These are phyloP conservation scores for Ilyonectria mors-panacis DNA, from an alignment of 2,329 filamentous ascomycete species.

Conservation along the genomic window DNA sequence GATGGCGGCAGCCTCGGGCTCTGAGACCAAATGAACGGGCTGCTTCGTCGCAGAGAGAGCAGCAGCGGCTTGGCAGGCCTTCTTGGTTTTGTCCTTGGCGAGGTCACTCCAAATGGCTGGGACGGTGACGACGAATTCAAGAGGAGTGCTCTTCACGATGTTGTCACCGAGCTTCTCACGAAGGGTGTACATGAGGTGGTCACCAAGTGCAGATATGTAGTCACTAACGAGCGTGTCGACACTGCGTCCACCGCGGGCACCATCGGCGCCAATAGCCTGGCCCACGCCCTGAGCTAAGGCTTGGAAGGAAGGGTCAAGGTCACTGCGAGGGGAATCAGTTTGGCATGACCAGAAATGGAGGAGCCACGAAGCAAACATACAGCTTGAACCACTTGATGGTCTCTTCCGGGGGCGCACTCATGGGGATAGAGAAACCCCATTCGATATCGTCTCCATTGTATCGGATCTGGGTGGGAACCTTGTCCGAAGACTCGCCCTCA, in stretches of 20 bases:
- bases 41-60: constrained; percentile 48
- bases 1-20: constrained; percentile 66
- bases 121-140: constrained; percentile 68
- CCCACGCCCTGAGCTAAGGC: constrained; percentile 53
- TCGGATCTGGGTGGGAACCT: constrained; percentile 63
- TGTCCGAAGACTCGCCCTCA: constrained; percentile 58
- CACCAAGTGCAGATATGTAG: constrained; percentile 61
- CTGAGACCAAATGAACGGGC: constrained; percentile 60
- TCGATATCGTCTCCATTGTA: constrained; percentile 55
- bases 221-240: constrained; percentile 61
- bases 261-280: constrained; percentile 47
- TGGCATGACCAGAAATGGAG: neutral
- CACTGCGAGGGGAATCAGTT: constrained; percentile 43
- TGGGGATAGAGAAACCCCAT: constrained; percentile 64
- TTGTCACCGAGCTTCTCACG: constrained; percentile 58
- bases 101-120: constrained; percentile 70
- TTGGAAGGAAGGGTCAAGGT: constrained; percentile 56
- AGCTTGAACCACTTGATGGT: constrained; percentile 65
- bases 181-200: constrained; percentile 61
- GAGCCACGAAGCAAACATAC: constrained; percentile 48
- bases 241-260: constrained; percentile 50
- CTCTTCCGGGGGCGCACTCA: constrained; percentile 55
- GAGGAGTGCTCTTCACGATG: constrained; percentile 57
- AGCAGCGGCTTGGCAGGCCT: constrained; percentile 57
- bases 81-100: constrained; percentile 64